Conservation (phyloP, 371 early-diverging fungal genomes). For the Neoconidiobolus thromboides region DNA sequence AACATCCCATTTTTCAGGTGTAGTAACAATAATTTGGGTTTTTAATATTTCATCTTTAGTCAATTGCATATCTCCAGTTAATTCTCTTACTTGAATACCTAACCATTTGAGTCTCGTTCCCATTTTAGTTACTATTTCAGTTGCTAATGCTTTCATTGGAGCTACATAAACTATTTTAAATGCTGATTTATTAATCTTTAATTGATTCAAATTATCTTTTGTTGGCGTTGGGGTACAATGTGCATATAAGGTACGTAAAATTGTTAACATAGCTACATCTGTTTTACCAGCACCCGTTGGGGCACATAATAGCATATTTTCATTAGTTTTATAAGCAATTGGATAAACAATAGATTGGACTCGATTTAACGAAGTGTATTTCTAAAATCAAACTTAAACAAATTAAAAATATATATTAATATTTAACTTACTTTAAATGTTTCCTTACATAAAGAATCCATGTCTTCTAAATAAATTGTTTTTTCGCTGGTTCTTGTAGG, state of each 20-base stretch:
- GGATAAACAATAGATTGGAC: slow-evolving; percentile 91
- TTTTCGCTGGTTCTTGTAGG: slow-evolving; percentile 32
- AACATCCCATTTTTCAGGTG: slow-evolving; percentile 99
- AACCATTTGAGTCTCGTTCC: slow-evolving; percentile 62
- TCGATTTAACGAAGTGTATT: slow-evolving; percentile 76
- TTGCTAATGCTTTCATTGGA: slow-evolving; percentile 99
- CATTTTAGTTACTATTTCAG: slow-evolving; percentile 92
- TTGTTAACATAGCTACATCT: slow-evolving; percentile 90
- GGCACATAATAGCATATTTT: slow-evolving; percentile 97
- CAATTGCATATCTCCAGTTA: slow-evolving; percentile 94
- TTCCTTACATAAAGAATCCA: slow-evolving; percentile 51
- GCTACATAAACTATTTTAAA: slow-evolving; percentile 98
- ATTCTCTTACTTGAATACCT: slow-evolving; percentile 71
- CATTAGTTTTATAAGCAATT: slow-evolving; percentile 78
- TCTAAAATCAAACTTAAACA: slow-evolving; percentile 13
- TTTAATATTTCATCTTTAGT: slow-evolving; percentile 75
- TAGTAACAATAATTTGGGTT: slow-evolving; percentile 96
- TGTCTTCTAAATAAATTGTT: slow-evolving; percentile 31
- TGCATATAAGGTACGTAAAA: slow-evolving; percentile 55
- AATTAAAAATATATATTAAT: background rate
- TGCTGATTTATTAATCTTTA: slow-evolving; percentile 42
- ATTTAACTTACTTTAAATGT: slow-evolving; percentile 41
- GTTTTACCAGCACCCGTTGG: slow-evolving; percentile 99
- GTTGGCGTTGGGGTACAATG: slow-evolving; percentile 31
- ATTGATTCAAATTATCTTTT: slow-evolving; percentile 18